Conservation (phyloP, 2,329 filamentous ascomycete species). For the Cephalotrichum gorgonifer region DNA sequence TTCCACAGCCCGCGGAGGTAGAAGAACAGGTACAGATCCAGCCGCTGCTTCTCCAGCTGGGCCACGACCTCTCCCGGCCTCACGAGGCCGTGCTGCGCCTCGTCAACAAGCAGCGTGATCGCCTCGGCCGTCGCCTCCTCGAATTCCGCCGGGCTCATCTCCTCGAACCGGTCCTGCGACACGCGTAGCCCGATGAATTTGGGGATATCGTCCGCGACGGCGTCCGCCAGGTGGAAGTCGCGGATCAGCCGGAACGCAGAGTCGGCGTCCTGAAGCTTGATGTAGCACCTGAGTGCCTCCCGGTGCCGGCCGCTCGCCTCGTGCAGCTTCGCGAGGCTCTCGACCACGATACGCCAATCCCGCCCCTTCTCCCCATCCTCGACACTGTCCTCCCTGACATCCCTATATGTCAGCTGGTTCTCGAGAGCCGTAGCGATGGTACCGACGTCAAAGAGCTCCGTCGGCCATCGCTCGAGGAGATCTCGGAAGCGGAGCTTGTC, state of each 20-base stretch:
- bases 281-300: slow-evolving; percentile 82
- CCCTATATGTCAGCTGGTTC: slow-evolving; percentile 66
- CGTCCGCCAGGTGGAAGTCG: slow-evolving; percentile 82
- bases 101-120: slow-evolving; percentile 76
- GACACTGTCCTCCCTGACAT: slow-evolving; percentile 65
- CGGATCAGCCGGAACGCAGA: slow-evolving; percentile 77
- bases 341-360: slow-evolving; percentile 86
- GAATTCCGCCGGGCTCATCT: slow-evolving; percentile 59
- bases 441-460: slow-evolving; percentile 71
- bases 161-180: slow-evolving; percentile 54
- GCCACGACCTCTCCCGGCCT: slow-evolving; percentile 65
- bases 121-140: slow-evolving; percentile 74
- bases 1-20: slow-evolving; percentile 83
- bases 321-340: slow-evolving; percentile 74
- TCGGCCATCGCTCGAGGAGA: slow-evolving; percentile 72
- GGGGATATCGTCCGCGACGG: slow-evolving; percentile 80
- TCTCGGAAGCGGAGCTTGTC: slow-evolving; percentile 69
- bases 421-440: slow-evolving; percentile 71
- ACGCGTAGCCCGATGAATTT: slow-evolving; percentile 84
- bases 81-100: slow-evolving; percentile 82
- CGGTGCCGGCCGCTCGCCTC: slow-evolving; percentile 70
- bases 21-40: slow-evolving; percentile 76
- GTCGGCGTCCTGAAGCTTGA: slow-evolving; percentile 84
- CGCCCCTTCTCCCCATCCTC: slow-evolving; percentile 62
- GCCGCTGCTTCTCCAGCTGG: slow-evolving; percentile 59